Percentiles rank a stretch among this genome's conserved stretches.
Evolutionary conservation across 441 rosid genomes (phyloP).

Genomic region (Croton setiger): DNA sequence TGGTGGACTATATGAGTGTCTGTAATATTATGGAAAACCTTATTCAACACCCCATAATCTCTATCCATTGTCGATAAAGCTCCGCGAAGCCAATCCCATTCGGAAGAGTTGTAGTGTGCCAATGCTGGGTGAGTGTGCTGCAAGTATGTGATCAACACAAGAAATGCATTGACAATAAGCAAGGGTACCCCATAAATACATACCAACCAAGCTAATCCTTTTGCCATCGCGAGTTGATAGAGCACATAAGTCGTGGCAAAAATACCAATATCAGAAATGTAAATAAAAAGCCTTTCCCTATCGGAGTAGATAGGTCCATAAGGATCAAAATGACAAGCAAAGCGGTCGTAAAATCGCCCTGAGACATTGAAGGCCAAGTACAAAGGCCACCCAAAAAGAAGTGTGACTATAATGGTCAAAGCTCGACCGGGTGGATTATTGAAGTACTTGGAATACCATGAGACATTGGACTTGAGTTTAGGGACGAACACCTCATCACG

Average conservation of each 20-base stretch:
- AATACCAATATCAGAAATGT: constrained; percentile 59
- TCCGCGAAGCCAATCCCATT: constrained; percentile 90
- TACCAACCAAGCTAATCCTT: constrained; percentile 57
- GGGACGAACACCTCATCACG: constrained; percentile 87
- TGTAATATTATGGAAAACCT: constrained; percentile 73
- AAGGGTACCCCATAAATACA: constrained; percentile 67
- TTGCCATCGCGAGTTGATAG: constrained; percentile 41
- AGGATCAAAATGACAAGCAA: constrained; percentile 70
- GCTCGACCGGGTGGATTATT: constrained; percentile 67
- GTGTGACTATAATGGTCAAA: constrained; percentile 40
- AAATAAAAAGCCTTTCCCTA: constrained; percentile 65
- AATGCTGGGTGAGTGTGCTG: constrained; percentile 81
- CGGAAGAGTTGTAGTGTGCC: constrained; percentile 70
- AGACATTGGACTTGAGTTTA: constrained; percentile 36
- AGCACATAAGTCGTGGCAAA: constrained; percentile 47
- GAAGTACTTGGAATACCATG: constrained; percentile 56
- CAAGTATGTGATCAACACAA: constrained; percentile 72
- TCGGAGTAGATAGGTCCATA: constrained; percentile 66
- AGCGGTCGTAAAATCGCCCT: constrained; percentile 57
- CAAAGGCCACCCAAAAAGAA: constrained; percentile 79
- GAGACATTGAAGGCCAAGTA: constrained; percentile 74
- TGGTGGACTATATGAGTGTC: constrained; percentile 91
- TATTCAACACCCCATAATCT: constrained; percentile 79
- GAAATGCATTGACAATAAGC: constrained; percentile 57
- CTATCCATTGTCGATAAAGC: constrained; percentile 79